phyloP scores from a whole-genome alignment of 148 eudicot genomes.

The Limonium bicolor region DNA sequence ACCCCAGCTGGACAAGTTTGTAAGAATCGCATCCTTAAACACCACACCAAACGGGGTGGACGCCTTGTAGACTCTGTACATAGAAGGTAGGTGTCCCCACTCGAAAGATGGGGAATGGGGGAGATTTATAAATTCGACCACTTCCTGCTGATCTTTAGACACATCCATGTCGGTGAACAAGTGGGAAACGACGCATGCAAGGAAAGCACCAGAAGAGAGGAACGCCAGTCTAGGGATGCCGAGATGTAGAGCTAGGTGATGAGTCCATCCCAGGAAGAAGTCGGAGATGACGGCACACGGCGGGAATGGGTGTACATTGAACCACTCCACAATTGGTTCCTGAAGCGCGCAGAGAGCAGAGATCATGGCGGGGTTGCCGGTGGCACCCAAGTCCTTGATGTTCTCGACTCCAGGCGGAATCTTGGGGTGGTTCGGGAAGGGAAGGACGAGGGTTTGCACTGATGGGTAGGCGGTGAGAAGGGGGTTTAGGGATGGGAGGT shows the following conservation, averaged over 20 bases:
- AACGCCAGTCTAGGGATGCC: slow-evolving; percentile 36
- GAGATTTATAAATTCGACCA: slow-evolving; percentile 18
- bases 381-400: slow-evolving; percentile 29
- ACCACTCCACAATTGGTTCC: slow-evolving; percentile 31
- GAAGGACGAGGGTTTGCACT: slow-evolving; percentile 23
- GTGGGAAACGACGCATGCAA: slow-evolving; percentile 5
- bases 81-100: slow-evolving; percentile 18
- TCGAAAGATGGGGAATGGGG: slow-evolving; percentile 28
- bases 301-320: slow-evolving; percentile 22
- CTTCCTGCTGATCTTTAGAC: neutral
- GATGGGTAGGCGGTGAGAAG: slow-evolving; percentile 31
- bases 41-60: slow-evolving; percentile 4
- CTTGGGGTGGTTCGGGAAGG: slow-evolving; percentile 39
- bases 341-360: slow-evolving; percentile 23
- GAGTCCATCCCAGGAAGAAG: slow-evolving; percentile 57
- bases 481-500: slow-evolving; percentile 26
- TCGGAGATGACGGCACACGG: slow-evolving; percentile 52
- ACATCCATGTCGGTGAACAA: slow-evolving; percentile 6
- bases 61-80: slow-evolving; percentile 11
- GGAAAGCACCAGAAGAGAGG: slow-evolving; percentile 12
- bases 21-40: slow-evolving; percentile 19
- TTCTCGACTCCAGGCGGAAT: slow-evolving; percentile 28
- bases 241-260: slow-evolving; percentile 18
- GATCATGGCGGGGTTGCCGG: slow-evolving; percentile 18
- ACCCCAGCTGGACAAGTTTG: slow-evolving; percentile 35